phyloP scores from a whole-genome alignment of 768 basidiomycete species.

The Amanita pseudoporphyria region DNA sequence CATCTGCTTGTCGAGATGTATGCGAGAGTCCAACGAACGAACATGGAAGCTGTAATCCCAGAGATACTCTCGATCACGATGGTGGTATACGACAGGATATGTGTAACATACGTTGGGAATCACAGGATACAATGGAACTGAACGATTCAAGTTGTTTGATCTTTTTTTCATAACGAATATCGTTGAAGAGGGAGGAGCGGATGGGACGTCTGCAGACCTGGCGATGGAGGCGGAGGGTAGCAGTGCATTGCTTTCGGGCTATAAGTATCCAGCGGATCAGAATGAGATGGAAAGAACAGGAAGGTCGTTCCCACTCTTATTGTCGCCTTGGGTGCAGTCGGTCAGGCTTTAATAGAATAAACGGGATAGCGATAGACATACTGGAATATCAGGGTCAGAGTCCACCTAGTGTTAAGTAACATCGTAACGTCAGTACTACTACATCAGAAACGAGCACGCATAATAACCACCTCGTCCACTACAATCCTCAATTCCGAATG shows the following conservation, averaged over 20 bases:
- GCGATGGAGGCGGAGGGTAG: neutral
- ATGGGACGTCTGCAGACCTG: neutral
- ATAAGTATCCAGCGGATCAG: neutral
- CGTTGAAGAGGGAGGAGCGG: neutral
- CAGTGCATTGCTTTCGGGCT: neutral
- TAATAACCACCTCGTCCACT: neutral
- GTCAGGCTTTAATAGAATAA: too few relatives aligned
- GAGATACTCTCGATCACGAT: too few relatives aligned
- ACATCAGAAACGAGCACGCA: neutral
- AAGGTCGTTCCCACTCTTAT: neutral
- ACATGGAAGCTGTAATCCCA: too few relatives aligned
- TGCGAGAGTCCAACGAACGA: conserved; percentile 18
- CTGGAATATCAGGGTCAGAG: too few relatives aligned
- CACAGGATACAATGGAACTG: neutral
- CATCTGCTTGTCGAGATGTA: conserved; percentile 38
- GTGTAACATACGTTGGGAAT: too few relatives aligned
- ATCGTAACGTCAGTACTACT: too few relatives aligned
- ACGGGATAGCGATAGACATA: neutral
- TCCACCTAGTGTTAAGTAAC: too few relatives aligned
- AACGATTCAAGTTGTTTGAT: neutral
- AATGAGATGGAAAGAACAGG: neutral
- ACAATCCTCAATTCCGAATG: neutral
- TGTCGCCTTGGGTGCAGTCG: too few relatives aligned
- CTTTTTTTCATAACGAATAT: neutral
- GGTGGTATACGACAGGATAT: too few relatives aligned